Percentiles rank a stretch among this genome's conserved stretches.
These are phyloP conservation scores for Colletotrichum lini DNA, from an alignment of 2,329 filamentous ascomycete species.

Conservation along the genomic window DNA sequence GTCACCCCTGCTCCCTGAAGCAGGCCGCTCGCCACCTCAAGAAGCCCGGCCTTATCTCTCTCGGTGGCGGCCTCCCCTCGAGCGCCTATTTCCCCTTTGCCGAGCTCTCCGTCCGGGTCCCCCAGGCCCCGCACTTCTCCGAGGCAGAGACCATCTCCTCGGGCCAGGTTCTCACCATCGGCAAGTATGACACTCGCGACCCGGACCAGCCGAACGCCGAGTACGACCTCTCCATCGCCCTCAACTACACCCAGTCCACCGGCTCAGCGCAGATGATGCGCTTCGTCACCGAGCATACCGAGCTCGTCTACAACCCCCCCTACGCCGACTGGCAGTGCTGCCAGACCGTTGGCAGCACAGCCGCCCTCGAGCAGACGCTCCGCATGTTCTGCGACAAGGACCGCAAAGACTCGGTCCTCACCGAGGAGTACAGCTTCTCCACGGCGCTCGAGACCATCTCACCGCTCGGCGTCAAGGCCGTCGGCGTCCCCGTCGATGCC, in stretches of 20 bases:
- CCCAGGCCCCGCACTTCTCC: conserved; percentile 77
- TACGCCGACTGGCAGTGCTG: conserved; percentile 93
- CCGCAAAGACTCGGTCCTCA: conserved; percentile 83
- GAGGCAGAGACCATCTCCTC: conserved; percentile 75
- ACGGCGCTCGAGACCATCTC: conserved; percentile 74
- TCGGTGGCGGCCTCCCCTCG: conserved; percentile 92
- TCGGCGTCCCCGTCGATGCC: conserved; percentile 67
- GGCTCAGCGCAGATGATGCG: conserved; percentile 90
- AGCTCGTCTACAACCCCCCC: conserved; percentile 87
- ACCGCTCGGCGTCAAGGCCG: conserved; percentile 66
- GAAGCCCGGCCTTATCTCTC: conserved; percentile 87
- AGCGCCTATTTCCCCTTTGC: conserved; percentile 95
- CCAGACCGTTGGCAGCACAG: conserved; percentile 89
- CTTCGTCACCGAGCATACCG: conserved; percentile 95
- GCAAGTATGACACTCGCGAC: conserved; percentile 86
- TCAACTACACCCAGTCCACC: conserved; percentile 93
- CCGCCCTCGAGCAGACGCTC: conserved; percentile 84
- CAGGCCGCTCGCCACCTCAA: conserved; percentile 84
- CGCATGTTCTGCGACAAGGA: conserved; percentile 82
- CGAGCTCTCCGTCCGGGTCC: conserved; percentile 81
- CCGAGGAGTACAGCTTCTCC: conserved; percentile 93
- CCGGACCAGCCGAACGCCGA: conserved; percentile 55
- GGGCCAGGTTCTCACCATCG: conserved; percentile 75
- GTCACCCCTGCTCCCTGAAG: conserved; percentile 83
- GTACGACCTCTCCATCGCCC: conserved; percentile 85